phyloP scores from a whole-genome alignment of 805 yeast genomes.

The Kazachstania bromeliacearum region DNA sequence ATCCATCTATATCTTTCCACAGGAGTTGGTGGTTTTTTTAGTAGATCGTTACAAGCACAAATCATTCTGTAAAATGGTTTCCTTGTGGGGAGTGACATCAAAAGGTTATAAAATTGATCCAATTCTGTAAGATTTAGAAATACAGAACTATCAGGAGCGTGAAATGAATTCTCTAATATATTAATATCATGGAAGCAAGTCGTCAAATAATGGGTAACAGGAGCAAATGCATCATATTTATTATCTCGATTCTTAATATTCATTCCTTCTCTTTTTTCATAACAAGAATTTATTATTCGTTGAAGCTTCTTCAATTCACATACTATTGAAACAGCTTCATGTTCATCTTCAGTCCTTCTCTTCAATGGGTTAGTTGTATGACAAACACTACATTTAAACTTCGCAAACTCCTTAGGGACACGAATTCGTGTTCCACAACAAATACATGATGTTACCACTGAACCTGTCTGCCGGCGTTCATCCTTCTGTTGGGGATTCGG shows the following conservation, averaged over 20 bases:
- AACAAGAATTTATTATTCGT: not conserved
- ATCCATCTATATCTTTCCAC: slow-evolving; percentile 42
- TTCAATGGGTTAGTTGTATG: slow-evolving; percentile 34
- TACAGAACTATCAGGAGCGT: slow-evolving; percentile 3
- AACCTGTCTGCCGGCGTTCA: not conserved
- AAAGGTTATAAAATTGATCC: slow-evolving; percentile 35
- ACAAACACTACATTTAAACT: slow-evolving; percentile 56
- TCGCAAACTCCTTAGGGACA: slow-evolving; percentile 29
- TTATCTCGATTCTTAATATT: slow-evolving; percentile 5
- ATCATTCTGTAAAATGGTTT: slow-evolving; percentile 52
- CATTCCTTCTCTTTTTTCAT: not conserved
- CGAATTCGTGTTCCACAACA: slow-evolving; percentile 41
- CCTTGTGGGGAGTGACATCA: slow-evolving; percentile 47
- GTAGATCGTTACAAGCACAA: slow-evolving; percentile 39
- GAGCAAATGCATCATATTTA: slow-evolving; percentile 32
- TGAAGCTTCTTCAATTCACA: not conserved
- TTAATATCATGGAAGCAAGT: slow-evolving; percentile 39
- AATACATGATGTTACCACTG: slow-evolving; percentile 25
- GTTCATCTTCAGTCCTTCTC: not conserved
- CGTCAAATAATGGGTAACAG: slow-evolving; percentile 41
- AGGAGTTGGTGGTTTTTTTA: slow-evolving; percentile 37
- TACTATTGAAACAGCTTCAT: not conserved
- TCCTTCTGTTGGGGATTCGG: not conserved
- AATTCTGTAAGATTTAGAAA: slow-evolving; percentile 42
- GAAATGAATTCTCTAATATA: slow-evolving; percentile 33